These are phyloP conservation scores for Wickerhamiella australiensis DNA, from an alignment of 805 yeast genomes.

Conservation along the genomic window DNA sequence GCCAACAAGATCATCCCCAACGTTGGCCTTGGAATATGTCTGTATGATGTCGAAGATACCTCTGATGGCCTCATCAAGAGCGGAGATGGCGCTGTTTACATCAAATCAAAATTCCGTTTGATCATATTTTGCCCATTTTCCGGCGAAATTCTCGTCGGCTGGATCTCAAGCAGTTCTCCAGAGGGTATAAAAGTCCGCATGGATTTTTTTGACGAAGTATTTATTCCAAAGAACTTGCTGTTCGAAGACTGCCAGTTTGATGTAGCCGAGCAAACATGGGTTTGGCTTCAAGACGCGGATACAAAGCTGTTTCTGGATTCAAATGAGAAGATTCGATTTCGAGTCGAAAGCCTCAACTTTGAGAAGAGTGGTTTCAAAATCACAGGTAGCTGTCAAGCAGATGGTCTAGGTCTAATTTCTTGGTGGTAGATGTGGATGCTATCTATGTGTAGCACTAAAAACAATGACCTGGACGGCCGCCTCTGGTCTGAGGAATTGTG, in stretches of 20 bases:
- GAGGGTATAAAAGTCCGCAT: conserved; percentile 76
- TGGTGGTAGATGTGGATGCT: conserved; percentile 65
- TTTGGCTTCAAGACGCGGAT: conserved; percentile 67
- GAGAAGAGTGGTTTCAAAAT: conserved; percentile 67
- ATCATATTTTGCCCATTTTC: conserved; percentile 86
- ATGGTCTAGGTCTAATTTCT: conserved; percentile 90
- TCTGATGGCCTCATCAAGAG: conserved; percentile 85
- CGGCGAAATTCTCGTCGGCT: conserved; percentile 86
- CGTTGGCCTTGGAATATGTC: conserved; percentile 70
- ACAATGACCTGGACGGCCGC: too few relatives aligned
- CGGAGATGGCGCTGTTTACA: conserved; percentile 85
- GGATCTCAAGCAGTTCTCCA: conserved; percentile 77
- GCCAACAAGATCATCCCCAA: conserved; percentile 76
- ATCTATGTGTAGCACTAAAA: background rate
- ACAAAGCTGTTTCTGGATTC: conserved; percentile 58
- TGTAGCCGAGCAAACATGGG: conserved; percentile 83
- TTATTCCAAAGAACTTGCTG: conserved; percentile 69
- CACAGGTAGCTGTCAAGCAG: conserved; percentile 82
- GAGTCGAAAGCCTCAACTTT: conserved; percentile 82
- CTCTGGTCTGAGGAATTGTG: too few relatives aligned
- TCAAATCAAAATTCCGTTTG: conserved; percentile 56
- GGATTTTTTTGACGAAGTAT: conserved; percentile 86
- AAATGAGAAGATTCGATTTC: conserved; percentile 80
- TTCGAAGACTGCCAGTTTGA: conserved; percentile 63
- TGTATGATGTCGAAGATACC: conserved; percentile 71